Conservation (phyloP, 1,284 basidiomycete genomes). For the Pterula multifida region DNA sequence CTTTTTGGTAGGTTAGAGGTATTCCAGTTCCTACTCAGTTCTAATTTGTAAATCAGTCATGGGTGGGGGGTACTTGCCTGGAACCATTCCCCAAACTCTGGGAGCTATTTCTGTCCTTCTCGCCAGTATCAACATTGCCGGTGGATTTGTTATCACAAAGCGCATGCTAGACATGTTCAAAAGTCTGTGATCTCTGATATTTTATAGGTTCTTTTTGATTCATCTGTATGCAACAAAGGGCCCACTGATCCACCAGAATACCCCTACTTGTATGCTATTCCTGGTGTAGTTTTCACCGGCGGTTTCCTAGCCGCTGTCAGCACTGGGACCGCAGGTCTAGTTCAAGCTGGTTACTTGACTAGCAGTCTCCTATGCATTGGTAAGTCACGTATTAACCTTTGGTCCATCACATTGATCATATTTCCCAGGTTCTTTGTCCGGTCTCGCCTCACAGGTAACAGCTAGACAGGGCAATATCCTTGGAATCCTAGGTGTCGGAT, state of each 20-base stretch:
- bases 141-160: slow-evolving; percentile 75
- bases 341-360: slow-evolving; percentile 74
- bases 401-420: slow-evolving; percentile 1
- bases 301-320: slow-evolving; percentile 71
- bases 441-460: slow-evolving; percentile 63
- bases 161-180: slow-evolving; percentile 68
- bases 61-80: slow-evolving; percentile 77
- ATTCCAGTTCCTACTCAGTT: not conserved
- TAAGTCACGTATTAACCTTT: slow-evolving; percentile 17
- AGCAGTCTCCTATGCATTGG: slow-evolving; percentile 77
- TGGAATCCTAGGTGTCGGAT: slow-evolving; percentile 71
- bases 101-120: slow-evolving; percentile 73
- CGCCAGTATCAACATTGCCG: slow-evolving; percentile 75
- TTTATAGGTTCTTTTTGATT: not conserved
- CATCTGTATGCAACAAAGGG: slow-evolving; percentile 22
- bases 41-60: slow-evolving; percentile 30
- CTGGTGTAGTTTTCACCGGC: slow-evolving; percentile 68
- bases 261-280: slow-evolving; percentile 67
- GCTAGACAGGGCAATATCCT: slow-evolving; percentile 76
- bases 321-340: slow-evolving; percentile 74
- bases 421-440: slow-evolving; percentile 53
- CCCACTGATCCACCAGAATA: slow-evolving; percentile 79
- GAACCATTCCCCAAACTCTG: slow-evolving; percentile 65
- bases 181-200: slow-evolving; percentile 29
- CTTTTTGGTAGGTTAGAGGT: slow-evolving; percentile 35